Evolutionary conservation across 1,284 basidiomycete genomes (phyloP).

Genomic region (Phenoliferia sp.): DNA sequence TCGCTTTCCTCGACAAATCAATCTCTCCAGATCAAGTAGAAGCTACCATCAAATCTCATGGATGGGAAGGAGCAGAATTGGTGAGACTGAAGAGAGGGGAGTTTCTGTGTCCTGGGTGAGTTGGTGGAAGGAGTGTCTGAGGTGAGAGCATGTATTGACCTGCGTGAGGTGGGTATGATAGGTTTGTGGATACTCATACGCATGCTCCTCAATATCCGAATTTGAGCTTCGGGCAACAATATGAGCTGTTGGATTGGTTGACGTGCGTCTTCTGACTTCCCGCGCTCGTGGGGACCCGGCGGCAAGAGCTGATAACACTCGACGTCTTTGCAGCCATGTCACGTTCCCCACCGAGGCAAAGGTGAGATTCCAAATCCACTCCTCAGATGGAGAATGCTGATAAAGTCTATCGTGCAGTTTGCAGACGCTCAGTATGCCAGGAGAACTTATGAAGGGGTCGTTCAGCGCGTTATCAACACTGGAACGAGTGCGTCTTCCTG

Average conservation of each 20-base stretch:
- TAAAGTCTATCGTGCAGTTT: slow-evolving; percentile 47
- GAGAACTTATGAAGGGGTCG: slow-evolving; percentile 65
- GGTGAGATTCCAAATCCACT: slow-evolving; percentile 1
- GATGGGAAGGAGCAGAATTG: slow-evolving; percentile 42
- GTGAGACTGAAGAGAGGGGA: slow-evolving; percentile 59
- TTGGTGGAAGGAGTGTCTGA: too few relatives aligned
- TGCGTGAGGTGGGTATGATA: not conserved
- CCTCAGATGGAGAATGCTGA: not conserved
- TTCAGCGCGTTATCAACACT: slow-evolving; percentile 65
- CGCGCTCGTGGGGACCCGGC: not conserved
- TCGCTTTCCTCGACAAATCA: slow-evolving; percentile 62
- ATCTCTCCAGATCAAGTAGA: slow-evolving; percentile 46
- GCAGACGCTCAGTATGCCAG: slow-evolving; percentile 65
- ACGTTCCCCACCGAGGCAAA: slow-evolving; percentile 87
- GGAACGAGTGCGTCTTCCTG: slow-evolving; percentile 50
- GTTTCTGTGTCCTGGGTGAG: slow-evolving; percentile 74
- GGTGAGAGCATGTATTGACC: not conserved
- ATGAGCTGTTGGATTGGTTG: slow-evolving; percentile 86
- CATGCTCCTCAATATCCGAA: slow-evolving; percentile 31
- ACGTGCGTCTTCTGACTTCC: slow-evolving; percentile 33
- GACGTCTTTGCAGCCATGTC: slow-evolving; percentile 46
- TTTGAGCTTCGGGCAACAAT: slow-evolving; percentile 41
- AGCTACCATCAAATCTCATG: slow-evolving; percentile 44
- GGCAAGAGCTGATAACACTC: not conserved
- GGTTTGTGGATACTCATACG: slow-evolving; percentile 53